Evolutionary conservation across 2,329 filamentous ascomycete genomes (phyloP).

Genomic region (Trichocomaceae sp.): DNA sequence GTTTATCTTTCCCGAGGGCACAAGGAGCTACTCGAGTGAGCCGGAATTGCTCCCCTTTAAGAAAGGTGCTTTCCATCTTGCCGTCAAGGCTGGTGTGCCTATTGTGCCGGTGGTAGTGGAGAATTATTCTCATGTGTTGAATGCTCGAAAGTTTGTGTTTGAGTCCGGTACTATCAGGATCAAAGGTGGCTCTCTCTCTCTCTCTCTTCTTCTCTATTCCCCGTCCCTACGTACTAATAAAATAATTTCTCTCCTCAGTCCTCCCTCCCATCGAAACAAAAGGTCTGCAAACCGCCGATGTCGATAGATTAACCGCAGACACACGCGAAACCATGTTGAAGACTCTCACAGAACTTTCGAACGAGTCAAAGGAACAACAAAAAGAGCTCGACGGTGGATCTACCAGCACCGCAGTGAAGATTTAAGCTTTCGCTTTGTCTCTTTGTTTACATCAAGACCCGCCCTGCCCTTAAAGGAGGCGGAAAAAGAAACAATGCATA

Average conservation of each 20-base stretch:
- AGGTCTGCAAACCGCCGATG: slow-evolving; percentile 65
- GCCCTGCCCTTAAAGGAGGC: not conserved
- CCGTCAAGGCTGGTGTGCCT: slow-evolving; percentile 86
- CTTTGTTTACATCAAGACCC: not conserved
- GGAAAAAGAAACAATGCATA: not conserved
- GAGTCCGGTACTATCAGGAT: slow-evolving; percentile 64
- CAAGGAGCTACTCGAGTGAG: slow-evolving; percentile 77
- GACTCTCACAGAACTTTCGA: slow-evolving; percentile 42
- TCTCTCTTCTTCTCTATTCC: too few relatives aligned
- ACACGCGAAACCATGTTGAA: slow-evolving; percentile 71
- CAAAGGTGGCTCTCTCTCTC: slow-evolving; percentile 50
- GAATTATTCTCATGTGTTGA: slow-evolving; percentile 70
- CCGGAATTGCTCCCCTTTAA: slow-evolving; percentile 90
- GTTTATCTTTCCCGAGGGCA: slow-evolving; percentile 66
- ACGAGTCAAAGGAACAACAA: slow-evolving; percentile 18
- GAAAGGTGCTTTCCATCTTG: slow-evolving; percentile 96
- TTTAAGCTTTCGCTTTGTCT: slow-evolving; percentile 21
- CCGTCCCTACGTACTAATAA: too few relatives aligned
- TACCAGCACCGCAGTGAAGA: slow-evolving; percentile 28
- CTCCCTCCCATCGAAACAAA: slow-evolving; percentile 73
- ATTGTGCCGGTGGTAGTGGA: slow-evolving; percentile 79
- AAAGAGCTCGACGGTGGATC: slow-evolving; percentile 20
- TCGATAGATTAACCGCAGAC: slow-evolving; percentile 62
- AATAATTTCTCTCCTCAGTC: slow-evolving; percentile 45
- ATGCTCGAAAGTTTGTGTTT: slow-evolving; percentile 59